These are phyloP conservation scores for Nakazawaea populi DNA, from an alignment of 805 yeast species.

Conservation along the genomic window DNA sequence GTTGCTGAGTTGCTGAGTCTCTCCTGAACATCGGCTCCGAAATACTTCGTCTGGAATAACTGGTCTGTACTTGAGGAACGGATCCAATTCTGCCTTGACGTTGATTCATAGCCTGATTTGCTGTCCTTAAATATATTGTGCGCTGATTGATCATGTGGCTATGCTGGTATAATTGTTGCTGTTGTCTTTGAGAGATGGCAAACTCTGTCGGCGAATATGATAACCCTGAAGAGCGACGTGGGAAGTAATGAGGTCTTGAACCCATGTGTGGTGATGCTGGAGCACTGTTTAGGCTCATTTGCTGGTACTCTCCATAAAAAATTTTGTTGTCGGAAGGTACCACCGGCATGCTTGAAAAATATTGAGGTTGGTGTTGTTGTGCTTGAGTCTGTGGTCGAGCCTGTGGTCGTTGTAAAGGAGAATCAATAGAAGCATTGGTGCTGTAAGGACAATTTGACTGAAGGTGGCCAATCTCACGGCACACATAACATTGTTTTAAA, in stretches of 20 bases:
- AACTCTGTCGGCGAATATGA: background rate
- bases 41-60: background rate
- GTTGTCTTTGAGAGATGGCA: background rate
- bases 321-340: background rate
- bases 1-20: background rate
- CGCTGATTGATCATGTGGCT: background rate
- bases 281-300: background rate
- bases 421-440: background rate
- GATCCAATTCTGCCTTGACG: background rate
- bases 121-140: slow-evolving; percentile 1
- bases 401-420: background rate
- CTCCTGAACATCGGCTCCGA: background rate
- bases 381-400: background rate
- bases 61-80: background rate
- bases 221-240: background rate
- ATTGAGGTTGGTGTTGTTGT: background rate
- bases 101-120: slow-evolving; percentile 1
- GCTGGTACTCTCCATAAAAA: background rate
- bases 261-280: slow-evolving; percentile 1
- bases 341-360: background rate
- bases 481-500: slow-evolving; percentile 23
- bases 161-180: background rate
- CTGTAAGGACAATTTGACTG: slow-evolving; percentile 21
- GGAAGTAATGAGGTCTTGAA: background rate
- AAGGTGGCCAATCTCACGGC: slow-evolving; percentile 23